Evolutionary conservation across 2,329 filamentous ascomycete species (phyloP).

Genomic region (Diaporthe helianthi): DNA sequence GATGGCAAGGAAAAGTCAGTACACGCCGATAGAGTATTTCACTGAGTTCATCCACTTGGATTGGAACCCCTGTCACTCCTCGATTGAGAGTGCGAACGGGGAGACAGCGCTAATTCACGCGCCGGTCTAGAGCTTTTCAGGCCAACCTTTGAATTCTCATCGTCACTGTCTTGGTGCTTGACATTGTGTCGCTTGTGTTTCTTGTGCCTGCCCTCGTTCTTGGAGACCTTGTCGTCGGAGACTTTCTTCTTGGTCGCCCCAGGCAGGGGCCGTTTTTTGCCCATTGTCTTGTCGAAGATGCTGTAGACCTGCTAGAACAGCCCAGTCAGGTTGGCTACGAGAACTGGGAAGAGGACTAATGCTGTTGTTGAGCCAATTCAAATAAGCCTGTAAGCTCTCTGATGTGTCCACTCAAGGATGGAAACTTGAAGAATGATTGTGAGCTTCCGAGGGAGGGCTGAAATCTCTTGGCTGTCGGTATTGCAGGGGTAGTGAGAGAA

Average conservation of each 20-base stretch:
- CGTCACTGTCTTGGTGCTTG: slow-evolving; percentile 6
- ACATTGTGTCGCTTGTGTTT: slow-evolving; percentile 24
- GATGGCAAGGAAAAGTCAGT: slow-evolving; percentile 18
- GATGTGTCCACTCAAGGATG: background rate
- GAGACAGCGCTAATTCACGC: slow-evolving; percentile 31
- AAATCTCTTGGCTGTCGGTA: slow-evolving; percentile 7
- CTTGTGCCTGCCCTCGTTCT: slow-evolving; percentile 30
- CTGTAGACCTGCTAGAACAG: background rate
- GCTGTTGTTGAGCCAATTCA: background rate
- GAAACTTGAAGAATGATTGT: background rate
- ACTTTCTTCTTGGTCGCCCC: slow-evolving; percentile 35
- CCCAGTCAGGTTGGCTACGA: background rate
- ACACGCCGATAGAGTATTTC: background rate
- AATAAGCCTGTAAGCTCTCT: background rate
- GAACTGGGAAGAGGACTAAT: too few species aligned
- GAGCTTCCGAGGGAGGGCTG: background rate
- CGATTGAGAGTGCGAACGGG: slow-evolving; percentile 15
- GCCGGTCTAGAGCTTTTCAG: slow-evolving; percentile 32
- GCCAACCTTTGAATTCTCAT: slow-evolving; percentile 32
- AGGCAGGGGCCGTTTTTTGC: slow-evolving; percentile 22
- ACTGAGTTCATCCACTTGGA: slow-evolving; percentile 28
- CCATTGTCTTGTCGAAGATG: slow-evolving; percentile 8
- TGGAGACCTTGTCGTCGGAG: slow-evolving; percentile 31
- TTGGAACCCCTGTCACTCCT: background rate
- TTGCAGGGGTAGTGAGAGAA: background rate